Percentiles rank a stretch among this genome's conserved stretches.
Conservation (phyloP, 176 grass and related monocot genomes). For the Oryza coarctata region DNA sequence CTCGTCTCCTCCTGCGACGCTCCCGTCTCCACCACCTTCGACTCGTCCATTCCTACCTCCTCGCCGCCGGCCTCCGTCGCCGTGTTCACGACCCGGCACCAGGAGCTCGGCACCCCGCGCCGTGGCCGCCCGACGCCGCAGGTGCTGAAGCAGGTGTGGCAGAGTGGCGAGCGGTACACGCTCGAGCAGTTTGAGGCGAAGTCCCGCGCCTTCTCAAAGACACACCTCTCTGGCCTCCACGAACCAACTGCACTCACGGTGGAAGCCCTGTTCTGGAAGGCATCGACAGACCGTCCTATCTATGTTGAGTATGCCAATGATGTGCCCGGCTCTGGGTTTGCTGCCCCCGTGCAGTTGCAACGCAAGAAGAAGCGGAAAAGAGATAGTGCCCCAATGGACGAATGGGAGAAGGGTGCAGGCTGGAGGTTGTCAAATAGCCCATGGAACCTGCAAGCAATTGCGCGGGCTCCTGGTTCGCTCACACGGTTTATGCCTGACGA, state of each 20-base stretch:
- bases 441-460: conserved; percentile 92
- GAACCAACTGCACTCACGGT: conserved; percentile 61
- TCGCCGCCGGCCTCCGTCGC: conserved; percentile 20
- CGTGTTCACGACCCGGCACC: conserved; percentile 65
- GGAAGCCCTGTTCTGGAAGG: conserved; percentile 92
- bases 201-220: conserved; percentile 69
- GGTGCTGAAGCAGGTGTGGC: conserved; percentile 88
- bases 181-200: conserved; percentile 89
- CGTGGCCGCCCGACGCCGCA: conserved; percentile 42
- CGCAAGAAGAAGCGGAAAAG: conserved; percentile 37
- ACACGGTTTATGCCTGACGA: conserved; percentile 98
- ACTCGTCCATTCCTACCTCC: not conserved
- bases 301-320: conserved; percentile 97
- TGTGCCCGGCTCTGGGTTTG: conserved; percentile 88
- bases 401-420: conserved; percentile 52
- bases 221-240: conserved; percentile 55
- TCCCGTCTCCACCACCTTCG: not conserved
- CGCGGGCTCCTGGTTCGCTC: conserved; percentile 70
- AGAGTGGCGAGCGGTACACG: conserved; percentile 89
- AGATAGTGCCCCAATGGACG: conserved; percentile 15
- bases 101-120: conserved; percentile 62
- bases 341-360: conserved; percentile 19
- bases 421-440: conserved; percentile 85
- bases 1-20: conserved; percentile 34
- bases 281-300: conserved; percentile 59